phyloP scores from a whole-genome alignment of 768 basidiomycete species.

The Amanita pallidorosea region DNA sequence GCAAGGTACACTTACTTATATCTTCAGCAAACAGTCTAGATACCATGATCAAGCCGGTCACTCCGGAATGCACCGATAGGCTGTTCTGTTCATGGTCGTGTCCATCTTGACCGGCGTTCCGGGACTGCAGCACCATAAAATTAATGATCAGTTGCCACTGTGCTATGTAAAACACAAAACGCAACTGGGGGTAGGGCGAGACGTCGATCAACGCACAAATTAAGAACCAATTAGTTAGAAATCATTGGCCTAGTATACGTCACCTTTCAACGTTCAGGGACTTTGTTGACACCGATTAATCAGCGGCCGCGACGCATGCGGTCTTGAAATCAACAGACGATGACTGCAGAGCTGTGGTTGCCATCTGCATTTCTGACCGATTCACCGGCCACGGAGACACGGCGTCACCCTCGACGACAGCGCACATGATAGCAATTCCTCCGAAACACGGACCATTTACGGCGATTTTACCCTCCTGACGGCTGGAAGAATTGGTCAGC shows the following conservation, averaged over 20 bases:
- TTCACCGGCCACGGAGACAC: neutral
- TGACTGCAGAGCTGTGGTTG: neutral
- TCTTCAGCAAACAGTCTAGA: neutral
- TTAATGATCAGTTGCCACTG: slow-evolving; percentile 1
- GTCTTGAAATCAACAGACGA: neutral
- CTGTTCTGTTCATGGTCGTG: neutral
- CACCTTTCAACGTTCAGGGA: neutral
- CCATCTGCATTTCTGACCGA: neutral
- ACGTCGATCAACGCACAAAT: neutral
- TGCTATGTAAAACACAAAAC: neutral
- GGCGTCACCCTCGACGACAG: neutral
- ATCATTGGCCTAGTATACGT: neutral
- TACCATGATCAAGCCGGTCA: slow-evolving; percentile 1
- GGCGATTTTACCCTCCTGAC: no score
- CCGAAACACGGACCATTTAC: neutral
- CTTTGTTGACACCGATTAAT: neutral
- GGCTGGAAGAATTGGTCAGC: neutral
- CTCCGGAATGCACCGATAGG: neutral
- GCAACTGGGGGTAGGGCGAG: neutral
- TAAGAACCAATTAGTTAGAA: neutral
- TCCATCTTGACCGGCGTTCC: slow-evolving; percentile 3
- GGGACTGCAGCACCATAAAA: neutral
- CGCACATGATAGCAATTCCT: neutral
- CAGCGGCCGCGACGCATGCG: neutral
- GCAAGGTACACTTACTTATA: slow-evolving; percentile 35